phyloP scores from a whole-genome alignment of 805 yeast species.

The Candida yuanshanica region DNA sequence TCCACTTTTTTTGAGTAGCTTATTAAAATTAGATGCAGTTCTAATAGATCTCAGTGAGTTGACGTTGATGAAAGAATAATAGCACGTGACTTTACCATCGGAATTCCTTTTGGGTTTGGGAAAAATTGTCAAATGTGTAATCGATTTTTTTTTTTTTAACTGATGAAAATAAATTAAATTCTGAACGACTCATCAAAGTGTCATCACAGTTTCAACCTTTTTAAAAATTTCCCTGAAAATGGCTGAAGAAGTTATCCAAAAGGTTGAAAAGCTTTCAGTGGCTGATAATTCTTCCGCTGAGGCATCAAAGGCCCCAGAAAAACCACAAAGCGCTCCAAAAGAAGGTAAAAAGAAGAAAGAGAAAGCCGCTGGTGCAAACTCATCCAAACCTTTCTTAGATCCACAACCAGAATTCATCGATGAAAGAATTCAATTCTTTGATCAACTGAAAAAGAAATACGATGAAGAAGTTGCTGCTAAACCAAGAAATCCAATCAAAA shows the following conservation, averaged over 20 bases:
- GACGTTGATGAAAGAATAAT: too few relatives aligned
- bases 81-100: too few relatives aligned
- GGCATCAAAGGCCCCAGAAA: slow-evolving; percentile 16
- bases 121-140: too few relatives aligned
- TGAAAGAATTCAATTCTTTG: slow-evolving; percentile 72
- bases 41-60: too few relatives aligned
- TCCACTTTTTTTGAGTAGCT: too few relatives aligned
- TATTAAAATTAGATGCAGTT: too few relatives aligned
- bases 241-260: slow-evolving; percentile 41
- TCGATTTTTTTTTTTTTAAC: neutral
- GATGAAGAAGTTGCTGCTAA: slow-evolving; percentile 64
- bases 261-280: slow-evolving; percentile 41
- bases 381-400: slow-evolving; percentile 42
- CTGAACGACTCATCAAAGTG: neutral
- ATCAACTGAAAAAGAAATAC: slow-evolving; percentile 69
- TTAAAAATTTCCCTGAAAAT: slow-evolving; percentile 8
- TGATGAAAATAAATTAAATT: neutral
- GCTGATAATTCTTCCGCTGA: slow-evolving; percentile 22
- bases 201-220: neutral
- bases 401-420: slow-evolving; percentile 86
- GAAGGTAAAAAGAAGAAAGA: slow-evolving; percentile 35
- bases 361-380: slow-evolving; percentile 29
- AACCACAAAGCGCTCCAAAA: slow-evolving; percentile 14
- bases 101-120: neutral
- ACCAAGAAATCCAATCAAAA: slow-evolving; percentile 58